phyloP scores from a whole-genome alignment of 257 asterid species.

The Salvia hispanica region DNA sequence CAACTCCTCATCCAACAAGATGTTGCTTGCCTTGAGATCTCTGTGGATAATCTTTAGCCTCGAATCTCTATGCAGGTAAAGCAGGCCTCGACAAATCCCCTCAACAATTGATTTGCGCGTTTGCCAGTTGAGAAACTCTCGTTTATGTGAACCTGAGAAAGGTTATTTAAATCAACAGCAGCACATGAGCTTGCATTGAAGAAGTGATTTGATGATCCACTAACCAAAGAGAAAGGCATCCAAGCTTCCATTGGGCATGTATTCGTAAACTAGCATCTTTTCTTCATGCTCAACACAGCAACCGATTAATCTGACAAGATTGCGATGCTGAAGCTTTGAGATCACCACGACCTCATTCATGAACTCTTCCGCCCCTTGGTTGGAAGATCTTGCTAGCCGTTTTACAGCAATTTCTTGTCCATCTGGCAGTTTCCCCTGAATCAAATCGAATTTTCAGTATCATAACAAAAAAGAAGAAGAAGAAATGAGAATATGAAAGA shows the following conservation, averaged over 20 bases:
- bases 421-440: constrained; percentile 41
- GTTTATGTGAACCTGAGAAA: constrained; percentile 23
- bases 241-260: constrained; percentile 46
- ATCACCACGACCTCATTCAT: constrained; percentile 49
- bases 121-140: constrained; percentile 40
- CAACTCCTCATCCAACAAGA: constrained; percentile 38
- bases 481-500: not conserved
- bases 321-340: constrained; percentile 46
- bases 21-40: constrained; percentile 31
- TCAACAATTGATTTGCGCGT: constrained; percentile 32
- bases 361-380: constrained; percentile 47
- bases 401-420: constrained; percentile 52
- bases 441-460: not conserved
- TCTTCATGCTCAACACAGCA: constrained; percentile 45
- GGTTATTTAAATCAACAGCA: not conserved
- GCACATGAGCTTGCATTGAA: not conserved
- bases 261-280: constrained; percentile 46
- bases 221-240: constrained; percentile 46
- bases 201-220: constrained; percentile 6
- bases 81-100: constrained; percentile 46
- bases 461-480: not conserved
- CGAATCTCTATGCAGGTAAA: constrained; percentile 50
- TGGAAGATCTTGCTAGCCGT: constrained; percentile 38
- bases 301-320: constrained; percentile 49
- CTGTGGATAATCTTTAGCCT: not conserved